phyloP scores from a whole-genome alignment of 768 basidiomycete species.

The Exidia glandulosa region DNA sequence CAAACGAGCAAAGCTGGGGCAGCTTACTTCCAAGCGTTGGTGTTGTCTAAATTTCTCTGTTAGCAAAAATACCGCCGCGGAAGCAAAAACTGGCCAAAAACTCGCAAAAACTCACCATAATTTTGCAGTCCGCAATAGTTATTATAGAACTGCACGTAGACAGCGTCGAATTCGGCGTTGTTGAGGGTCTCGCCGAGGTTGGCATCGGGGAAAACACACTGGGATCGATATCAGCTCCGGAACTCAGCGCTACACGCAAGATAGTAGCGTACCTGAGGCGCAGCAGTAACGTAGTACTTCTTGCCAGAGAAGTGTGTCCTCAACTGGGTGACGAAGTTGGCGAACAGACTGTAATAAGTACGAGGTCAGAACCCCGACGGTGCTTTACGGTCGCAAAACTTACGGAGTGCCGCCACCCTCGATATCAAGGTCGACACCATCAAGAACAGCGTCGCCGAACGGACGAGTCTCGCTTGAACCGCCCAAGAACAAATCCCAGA shows the following conservation, averaged over 20 bases:
- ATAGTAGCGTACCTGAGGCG: slow-evolving; percentile 18
- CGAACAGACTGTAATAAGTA: too few species aligned
- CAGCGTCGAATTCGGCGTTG: slow-evolving; percentile 52
- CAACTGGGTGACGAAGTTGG: slow-evolving; percentile 46
- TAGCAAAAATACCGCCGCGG: neutral
- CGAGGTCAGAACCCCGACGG: too few species aligned
- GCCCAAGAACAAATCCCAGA: slow-evolving; percentile 67
- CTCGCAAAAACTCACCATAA: neutral
- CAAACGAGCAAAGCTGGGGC: too few species aligned
- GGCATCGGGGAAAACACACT: slow-evolving; percentile 61
- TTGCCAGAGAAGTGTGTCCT: slow-evolving; percentile 35
- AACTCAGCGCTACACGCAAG: too few species aligned
- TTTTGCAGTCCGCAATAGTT: slow-evolving; percentile 44
- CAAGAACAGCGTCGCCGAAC: slow-evolving; percentile 42
- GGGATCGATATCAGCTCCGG: slow-evolving; percentile 1
- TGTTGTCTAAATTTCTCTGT: neutral
- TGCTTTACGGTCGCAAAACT: too few species aligned
- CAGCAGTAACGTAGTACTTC: slow-evolving; percentile 46
- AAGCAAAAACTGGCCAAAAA: neutral
- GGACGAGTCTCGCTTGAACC: slow-evolving; percentile 51
- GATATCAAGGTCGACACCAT: slow-evolving; percentile 56
- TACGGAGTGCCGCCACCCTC: slow-evolving; percentile 50
- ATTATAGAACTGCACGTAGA: slow-evolving; percentile 59
- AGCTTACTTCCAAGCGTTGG: neutral
- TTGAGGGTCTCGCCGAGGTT: slow-evolving; percentile 50